Conservation (phyloP, 306 rosid species). For the Trifolium fragiferum region DNA sequence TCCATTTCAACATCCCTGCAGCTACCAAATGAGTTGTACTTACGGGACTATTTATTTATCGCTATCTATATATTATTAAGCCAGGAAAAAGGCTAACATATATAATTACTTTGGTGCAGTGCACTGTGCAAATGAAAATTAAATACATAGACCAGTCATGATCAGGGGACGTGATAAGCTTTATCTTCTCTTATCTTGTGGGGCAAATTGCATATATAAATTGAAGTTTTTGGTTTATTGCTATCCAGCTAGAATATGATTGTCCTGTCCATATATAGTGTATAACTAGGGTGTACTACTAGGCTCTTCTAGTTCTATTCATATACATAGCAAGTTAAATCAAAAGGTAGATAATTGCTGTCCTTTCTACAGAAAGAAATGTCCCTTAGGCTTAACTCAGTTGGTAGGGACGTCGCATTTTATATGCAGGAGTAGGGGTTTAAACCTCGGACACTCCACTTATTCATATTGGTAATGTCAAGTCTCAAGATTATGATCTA, state of each 20-base stretch:
- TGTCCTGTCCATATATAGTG: constrained; percentile 1
- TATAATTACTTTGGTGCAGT: background rate
- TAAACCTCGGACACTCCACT: too few species aligned
- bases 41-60: background rate
- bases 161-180: constrained; percentile 23
- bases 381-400: too few species aligned
- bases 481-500: background rate
- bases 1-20: too few species aligned
- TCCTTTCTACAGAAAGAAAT: background rate
- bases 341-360: background rate
- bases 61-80: too few species aligned
- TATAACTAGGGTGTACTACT: background rate
- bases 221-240: background rate
- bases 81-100: background rate
- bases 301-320: background rate
- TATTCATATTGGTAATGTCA: background rate
- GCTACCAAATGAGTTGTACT: too few species aligned
- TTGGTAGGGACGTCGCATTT: too few species aligned
- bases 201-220: background rate
- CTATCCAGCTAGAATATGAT: constrained; percentile 19
- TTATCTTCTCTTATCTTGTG: constrained; percentile 12
- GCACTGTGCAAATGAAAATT: background rate
- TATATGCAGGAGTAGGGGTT: too few species aligned
- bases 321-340: background rate
- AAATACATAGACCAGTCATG: background rate